phyloP scores from a whole-genome alignment of 306 rosid genomes.

The Mucuna pruriens region DNA sequence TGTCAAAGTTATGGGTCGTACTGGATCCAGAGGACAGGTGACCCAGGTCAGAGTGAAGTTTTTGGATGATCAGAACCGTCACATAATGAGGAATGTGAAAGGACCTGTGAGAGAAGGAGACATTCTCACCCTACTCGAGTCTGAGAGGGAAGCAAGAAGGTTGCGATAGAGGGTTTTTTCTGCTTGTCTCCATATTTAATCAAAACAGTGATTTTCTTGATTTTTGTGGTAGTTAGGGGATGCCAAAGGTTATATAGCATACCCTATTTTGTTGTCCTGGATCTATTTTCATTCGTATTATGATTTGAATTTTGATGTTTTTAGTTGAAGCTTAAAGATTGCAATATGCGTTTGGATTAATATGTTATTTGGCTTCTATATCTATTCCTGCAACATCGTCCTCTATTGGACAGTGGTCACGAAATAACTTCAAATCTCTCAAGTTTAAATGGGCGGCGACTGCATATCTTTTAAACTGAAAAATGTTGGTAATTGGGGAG shows the following conservation, averaged over 20 bases:
- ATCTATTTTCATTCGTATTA: not conserved
- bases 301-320: not conserved
- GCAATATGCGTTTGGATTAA: not conserved
- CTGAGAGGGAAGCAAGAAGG: conserved; percentile 17
- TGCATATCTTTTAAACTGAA: not conserved
- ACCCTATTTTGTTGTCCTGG: not conserved
- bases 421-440: too few species aligned
- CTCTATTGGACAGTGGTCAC: too few species aligned
- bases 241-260: not conserved
- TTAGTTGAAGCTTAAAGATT: not conserved
- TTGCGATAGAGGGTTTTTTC: not conserved
- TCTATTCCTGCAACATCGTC: not conserved
- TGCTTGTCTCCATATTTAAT: not conserved
- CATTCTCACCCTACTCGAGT: conserved; percentile 13
- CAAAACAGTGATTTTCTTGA: not conserved
- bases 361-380: not conserved
- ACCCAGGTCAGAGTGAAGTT: conserved; percentile 15
- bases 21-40: conserved; percentile 11
- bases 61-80: conserved; percentile 10
- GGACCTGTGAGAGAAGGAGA: not conserved
- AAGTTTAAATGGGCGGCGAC: too few species aligned
- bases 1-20: conserved; percentile 7
- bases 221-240: not conserved
- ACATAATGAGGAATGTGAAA: conserved; percentile 12
- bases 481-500: not conserved